Evolutionary conservation across 1,284 basidiomycete genomes (phyloP).

Genomic region (Naganishia liquefaciens): DNA sequence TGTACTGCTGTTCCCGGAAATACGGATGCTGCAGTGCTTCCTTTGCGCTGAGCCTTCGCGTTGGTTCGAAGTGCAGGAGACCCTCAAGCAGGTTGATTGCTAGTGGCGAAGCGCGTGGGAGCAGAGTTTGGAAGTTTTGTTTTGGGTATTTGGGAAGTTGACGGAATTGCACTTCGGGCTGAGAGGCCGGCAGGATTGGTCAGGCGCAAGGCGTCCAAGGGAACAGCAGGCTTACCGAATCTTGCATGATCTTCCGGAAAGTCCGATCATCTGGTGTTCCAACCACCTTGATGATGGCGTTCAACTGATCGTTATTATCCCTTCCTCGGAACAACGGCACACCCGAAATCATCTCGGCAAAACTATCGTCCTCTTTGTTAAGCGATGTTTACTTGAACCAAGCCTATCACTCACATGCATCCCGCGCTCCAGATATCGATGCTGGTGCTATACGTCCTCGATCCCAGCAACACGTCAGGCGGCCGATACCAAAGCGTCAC

Average conservation of each 20-base stretch:
- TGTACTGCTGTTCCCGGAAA: slow-evolving; percentile 57
- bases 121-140: slow-evolving; percentile 81
- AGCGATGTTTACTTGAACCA: no score
- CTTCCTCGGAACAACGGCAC: slow-evolving; percentile 95
- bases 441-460: slow-evolving; percentile 91
- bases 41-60: slow-evolving; percentile 85
- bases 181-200: no score
- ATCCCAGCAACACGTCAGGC: slow-evolving; percentile 93
- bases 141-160: slow-evolving; percentile 88
- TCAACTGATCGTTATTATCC: slow-evolving; percentile 96
- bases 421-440: slow-evolving; percentile 99
- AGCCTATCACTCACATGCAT: slow-evolving; percentile 50
- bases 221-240: slow-evolving; percentile 68
- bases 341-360: slow-evolving; percentile 75
- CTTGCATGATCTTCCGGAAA: slow-evolving; percentile 83
- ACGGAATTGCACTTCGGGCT: slow-evolving; percentile 90
- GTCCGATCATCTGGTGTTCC: slow-evolving; percentile 92
- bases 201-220: background rate
- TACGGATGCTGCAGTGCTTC: slow-evolving; percentile 92
- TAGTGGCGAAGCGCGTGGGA: slow-evolving; percentile 91
- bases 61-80: slow-evolving; percentile 94
- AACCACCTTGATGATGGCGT: slow-evolving; percentile 96
- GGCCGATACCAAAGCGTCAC: slow-evolving; percentile 99
- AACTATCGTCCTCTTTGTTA: slow-evolving; percentile 36
- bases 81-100: slow-evolving; percentile 94